These are phyloP conservation scores for Chenopodium quinoa DNA, from an alignment of 148 eudicot species.

Conservation along the genomic window DNA sequence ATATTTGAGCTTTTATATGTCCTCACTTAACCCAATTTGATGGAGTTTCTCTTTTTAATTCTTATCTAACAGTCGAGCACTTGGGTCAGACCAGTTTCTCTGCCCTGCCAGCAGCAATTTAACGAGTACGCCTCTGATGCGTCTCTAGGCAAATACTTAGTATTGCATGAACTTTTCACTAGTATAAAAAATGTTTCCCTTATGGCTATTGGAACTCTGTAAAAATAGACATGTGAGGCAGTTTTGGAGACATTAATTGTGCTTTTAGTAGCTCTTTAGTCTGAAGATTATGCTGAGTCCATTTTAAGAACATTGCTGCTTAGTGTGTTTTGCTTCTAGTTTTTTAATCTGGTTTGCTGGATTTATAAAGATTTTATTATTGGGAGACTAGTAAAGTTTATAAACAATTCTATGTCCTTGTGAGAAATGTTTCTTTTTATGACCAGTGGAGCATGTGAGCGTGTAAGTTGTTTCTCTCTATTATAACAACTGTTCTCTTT, in stretches of 20 bases:
- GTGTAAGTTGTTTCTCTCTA: background rate
- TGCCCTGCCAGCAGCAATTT: background rate
- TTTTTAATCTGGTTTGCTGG: background rate
- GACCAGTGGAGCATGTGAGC: background rate
- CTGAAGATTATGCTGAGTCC: too few species aligned
- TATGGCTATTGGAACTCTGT: slow-evolving; percentile 9
- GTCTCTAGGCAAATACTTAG: background rate
- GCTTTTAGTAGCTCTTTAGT: slow-evolving; percentile 7
- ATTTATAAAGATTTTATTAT: background rate
- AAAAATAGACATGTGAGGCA: background rate
- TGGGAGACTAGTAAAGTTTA: background rate
- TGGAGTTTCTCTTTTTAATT: background rate
- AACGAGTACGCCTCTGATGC: background rate
- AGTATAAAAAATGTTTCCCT: background rate
- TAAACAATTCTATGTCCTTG: background rate
- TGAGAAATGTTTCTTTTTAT: background rate
- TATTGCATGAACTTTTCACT: background rate
- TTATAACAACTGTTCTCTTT: background rate
- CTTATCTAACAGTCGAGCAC: background rate
- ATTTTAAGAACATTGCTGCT: background rate
- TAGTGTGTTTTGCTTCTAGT: slow-evolving; percentile 1
- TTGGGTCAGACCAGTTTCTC: background rate
- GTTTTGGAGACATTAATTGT: slow-evolving; percentile 2
- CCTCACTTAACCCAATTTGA: background rate
- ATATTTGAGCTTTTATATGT: background rate